phyloP scores from a whole-genome alignment of 202 grass and related monocot species.

The Dendrocalamus latiflorus region DNA sequence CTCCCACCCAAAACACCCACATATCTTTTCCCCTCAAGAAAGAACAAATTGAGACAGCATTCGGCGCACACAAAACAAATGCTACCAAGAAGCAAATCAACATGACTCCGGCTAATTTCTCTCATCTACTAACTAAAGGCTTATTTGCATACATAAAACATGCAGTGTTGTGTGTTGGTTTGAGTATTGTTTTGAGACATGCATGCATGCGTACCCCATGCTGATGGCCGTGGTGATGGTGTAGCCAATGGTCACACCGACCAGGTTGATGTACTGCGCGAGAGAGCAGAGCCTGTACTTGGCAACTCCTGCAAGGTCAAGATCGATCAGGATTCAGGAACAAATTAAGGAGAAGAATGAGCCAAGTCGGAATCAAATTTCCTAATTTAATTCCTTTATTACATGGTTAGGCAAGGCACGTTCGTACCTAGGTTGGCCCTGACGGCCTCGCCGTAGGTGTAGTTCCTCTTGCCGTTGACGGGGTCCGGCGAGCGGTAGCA shows the following conservation, averaged over 20 bases:
- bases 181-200: background rate
- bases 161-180: background rate
- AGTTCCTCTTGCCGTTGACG: conserved; percentile 74
- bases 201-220: conserved; percentile 62
- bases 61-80: background rate
- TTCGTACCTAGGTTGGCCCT: conserved; percentile 64
- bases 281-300: conserved; percentile 61
- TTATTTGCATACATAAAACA: background rate
- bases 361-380: no score
- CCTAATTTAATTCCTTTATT: no score
- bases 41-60: background rate
- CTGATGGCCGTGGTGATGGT: conserved; percentile 95
- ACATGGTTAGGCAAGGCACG: no score
- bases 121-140: background rate
- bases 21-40: background rate
- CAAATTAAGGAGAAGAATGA: no score
- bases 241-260: conserved; percentile 81
- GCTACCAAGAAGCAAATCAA: background rate
- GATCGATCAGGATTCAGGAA: no score
- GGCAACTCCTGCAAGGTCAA: conserved; percentile 56
- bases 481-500: conserved; percentile 77
- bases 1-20: background rate
- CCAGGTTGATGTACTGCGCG: conserved; percentile 86
- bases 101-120: background rate
- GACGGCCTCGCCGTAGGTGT: conserved; percentile 75